Conservation (phyloP, 108 stramenopile genomes). For the Schizochytrium sp. region DNA sequence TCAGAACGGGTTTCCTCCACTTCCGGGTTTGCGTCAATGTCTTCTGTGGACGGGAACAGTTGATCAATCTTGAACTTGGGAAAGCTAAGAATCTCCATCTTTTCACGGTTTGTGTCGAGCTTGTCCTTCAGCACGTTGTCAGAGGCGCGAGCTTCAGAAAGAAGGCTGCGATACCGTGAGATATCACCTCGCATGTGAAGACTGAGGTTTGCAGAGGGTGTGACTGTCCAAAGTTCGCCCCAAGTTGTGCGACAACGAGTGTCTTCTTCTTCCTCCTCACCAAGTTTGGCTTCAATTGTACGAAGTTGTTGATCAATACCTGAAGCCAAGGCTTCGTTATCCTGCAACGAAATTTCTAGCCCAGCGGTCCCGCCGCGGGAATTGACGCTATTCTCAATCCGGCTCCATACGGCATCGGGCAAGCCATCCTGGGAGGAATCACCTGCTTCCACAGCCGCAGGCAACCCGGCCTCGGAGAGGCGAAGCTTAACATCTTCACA, state of each 20-base stretch:
- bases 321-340: slow-evolving; percentile 25
- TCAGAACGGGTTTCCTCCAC: slow-evolving; percentile 23
- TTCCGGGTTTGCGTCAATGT: slow-evolving; percentile 11
- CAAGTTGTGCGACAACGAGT: slow-evolving; percentile 13
- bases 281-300: background rate
- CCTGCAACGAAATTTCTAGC: background rate
- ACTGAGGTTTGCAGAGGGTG: slow-evolving; percentile 49
- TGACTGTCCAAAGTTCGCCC: slow-evolving; percentile 53
- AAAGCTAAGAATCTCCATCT: background rate
- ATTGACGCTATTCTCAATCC: slow-evolving; percentile 15
- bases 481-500: slow-evolving; percentile 3
- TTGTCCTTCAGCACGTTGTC: slow-evolving; percentile 13
- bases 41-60: slow-evolving; percentile 24
- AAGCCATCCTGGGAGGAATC: slow-evolving; percentile 47
- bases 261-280: slow-evolving; percentile 9
- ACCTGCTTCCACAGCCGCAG: slow-evolving; percentile 50
- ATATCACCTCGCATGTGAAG: slow-evolving; percentile 40
- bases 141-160: slow-evolving; percentile 9
- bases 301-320: background rate
- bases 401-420: slow-evolving; percentile 53
- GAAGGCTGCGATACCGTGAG: slow-evolving; percentile 14
- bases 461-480: slow-evolving; percentile 37
- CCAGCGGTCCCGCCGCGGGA: slow-evolving; percentile 31
- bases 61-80: background rate
- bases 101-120: background rate